phyloP scores from a whole-genome alignment of 139 green algal genomes.

The Eudorina sp. region DNA sequence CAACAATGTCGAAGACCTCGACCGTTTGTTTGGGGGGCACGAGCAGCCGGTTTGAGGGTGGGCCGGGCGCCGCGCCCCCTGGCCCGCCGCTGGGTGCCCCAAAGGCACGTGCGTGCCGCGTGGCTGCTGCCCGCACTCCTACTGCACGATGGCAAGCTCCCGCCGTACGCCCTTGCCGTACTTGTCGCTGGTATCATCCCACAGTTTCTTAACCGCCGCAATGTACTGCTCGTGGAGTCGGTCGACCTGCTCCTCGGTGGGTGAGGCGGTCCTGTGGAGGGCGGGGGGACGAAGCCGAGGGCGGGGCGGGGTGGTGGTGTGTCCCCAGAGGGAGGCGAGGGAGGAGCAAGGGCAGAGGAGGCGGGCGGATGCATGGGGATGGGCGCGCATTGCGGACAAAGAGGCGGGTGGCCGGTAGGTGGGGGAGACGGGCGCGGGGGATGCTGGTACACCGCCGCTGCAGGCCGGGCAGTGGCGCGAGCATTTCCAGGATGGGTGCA shows the following conservation, averaged over 20 bases:
- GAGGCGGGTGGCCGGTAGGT: background rate
- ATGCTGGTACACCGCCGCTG: too few relatives aligned
- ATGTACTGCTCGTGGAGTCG: constrained; percentile 56
- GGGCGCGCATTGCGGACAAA: background rate
- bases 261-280: constrained; percentile 27
- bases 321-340: constrained; percentile 47
- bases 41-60: too few relatives aligned
- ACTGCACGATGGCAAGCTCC: background rate
- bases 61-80: too few relatives aligned
- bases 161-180: constrained; percentile 36
- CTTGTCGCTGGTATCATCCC: constrained; percentile 49
- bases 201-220: constrained; percentile 54
- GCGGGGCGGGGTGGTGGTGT: too few relatives aligned
- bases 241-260: constrained; percentile 1
- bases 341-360: background rate
- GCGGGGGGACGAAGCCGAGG: constrained; percentile 9
- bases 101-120: too few relatives aligned
- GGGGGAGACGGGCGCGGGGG: background rate
- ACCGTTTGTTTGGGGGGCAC: too few relatives aligned
- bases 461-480: too few relatives aligned
- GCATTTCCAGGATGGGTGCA: too few relatives aligned
- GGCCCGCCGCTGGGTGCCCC: too few relatives aligned
- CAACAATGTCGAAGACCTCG: too few relatives aligned
- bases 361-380: too few relatives aligned
- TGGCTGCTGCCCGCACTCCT: background rate